Base-by-base conservation (phyloP, 2,329 filamentous ascomycete genomes). In the Fusarium nanum region DNA sequence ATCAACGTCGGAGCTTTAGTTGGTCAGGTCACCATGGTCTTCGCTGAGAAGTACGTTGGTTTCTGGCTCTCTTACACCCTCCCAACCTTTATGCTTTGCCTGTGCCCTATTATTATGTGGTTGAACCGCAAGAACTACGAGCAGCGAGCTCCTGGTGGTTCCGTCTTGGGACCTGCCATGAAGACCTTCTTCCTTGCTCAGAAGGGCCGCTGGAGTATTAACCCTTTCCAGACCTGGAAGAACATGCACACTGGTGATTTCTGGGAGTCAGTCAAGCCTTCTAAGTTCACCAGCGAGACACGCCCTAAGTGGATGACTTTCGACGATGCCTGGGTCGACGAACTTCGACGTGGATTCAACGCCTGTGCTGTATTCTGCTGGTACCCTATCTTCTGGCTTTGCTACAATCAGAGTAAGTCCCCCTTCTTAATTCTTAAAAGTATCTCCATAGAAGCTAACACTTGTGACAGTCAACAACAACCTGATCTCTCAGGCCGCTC, bases 241-340 rank as follows among this genome's bases (percentile, higher is more conserved):
- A 87, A 89, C 73, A 83, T 90, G 73, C 84, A 87, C 64, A 81
- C 83, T 55, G 82, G 83, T 9, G 82, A 83, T 25, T 83, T 93
- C 79, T 94, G 91, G 89, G 87, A 92, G 40, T 81, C 81, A 11
- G 88, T 90, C 63, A 93, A 92, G 83, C 92, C 91, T 2, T 91
- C 87, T 70, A 81, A 81, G n/a, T 85, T 92, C 41, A 82, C 83
- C 23, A 81, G 84, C 44, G 80, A 80, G 22, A 79, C 81, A 50
- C 88, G 87, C 40, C 91, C 89, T 0, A 70, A 73, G 1, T 93
- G 91, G 90, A 94, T 94, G 90, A 91, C 87, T 4, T 93, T 93
- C 73, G 91, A 94, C 68, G 92, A 94, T 71, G 87, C 87, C 22
- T 94, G 91, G 91, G 91, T 94, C 40, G 91, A 93, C 75, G 91